phyloP scores from a whole-genome alignment of 345 rosid species.

The Pugionium cornutum region DNA sequence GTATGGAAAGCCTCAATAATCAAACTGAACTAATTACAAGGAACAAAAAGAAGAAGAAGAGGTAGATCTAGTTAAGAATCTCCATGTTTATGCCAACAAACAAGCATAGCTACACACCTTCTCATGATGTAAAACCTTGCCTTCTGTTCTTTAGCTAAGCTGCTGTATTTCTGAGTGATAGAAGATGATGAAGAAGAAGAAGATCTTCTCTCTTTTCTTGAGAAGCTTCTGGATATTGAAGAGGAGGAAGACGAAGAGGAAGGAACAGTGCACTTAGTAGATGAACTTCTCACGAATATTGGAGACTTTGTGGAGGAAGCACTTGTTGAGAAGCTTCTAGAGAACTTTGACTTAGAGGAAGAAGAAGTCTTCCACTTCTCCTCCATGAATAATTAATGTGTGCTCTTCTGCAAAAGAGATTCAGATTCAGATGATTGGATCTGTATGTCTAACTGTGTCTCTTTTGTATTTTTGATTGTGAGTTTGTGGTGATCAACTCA shows the following conservation, averaged over 20 bases:
- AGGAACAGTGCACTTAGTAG: conserved; percentile 49
- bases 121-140: conserved; percentile 96
- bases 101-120: conserved; percentile 98
- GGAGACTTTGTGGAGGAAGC: conserved; percentile 65
- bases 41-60: neutral
- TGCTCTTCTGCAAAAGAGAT: conserved; percentile 2
- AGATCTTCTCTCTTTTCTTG: conserved; percentile 57
- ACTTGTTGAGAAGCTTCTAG: conserved; percentile 73
- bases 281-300: conserved; percentile 53
- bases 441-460: neutral
- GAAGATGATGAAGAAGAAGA: conserved; percentile 42
- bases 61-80: conserved; percentile 53
- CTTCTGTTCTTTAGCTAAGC: conserved; percentile 93
- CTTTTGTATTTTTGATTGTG: conserved; percentile 19
- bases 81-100: conserved; percentile 95
- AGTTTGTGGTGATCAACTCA: conserved; percentile 33
- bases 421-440: conserved; percentile 23
- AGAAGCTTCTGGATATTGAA: conserved; percentile 53
- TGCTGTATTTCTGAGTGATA: conserved; percentile 70
- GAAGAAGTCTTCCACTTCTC: conserved; percentile 65
- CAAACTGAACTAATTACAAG: conserved; percentile 41
- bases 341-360: conserved; percentile 49
- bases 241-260: conserved; percentile 48
- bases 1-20: conserved; percentile 35
- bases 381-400: conserved; percentile 53